Conservation (phyloP, 495 filamentous ascomycete genomes). For the Hypoxylon fragiforme region DNA sequence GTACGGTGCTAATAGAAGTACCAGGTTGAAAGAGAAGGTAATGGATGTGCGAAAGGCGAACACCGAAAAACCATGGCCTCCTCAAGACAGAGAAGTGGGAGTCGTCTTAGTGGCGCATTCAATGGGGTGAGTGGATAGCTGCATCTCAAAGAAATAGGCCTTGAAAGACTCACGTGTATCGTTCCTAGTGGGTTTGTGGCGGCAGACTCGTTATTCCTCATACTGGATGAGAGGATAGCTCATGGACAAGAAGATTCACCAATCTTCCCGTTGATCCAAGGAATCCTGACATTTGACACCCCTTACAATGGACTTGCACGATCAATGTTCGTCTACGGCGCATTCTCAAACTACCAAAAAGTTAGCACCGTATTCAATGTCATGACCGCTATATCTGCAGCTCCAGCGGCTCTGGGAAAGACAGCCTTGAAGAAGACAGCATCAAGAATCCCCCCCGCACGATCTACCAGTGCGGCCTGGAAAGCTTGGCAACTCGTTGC, state of each 20-base stretch:
- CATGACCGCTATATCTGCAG: constrained; percentile 59
- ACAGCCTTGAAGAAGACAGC: constrained; percentile 43
- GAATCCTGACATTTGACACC: constrained; percentile 90
- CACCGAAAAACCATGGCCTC: constrained; percentile 76
- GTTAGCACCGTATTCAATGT: constrained; percentile 75
- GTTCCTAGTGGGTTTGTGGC: constrained; percentile 76
- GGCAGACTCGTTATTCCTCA: constrained; percentile 73
- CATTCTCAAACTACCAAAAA: constrained; percentile 84
- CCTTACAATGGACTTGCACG: constrained; percentile 89
- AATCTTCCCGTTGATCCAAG: constrained; percentile 71
- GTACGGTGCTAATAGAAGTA: too few species aligned
- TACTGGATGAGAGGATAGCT: constrained; percentile 45
- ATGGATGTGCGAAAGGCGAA: constrained; percentile 81
- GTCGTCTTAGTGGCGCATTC: constrained; percentile 86
- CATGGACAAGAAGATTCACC: constrained; percentile 34
- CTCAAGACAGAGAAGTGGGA: constrained; percentile 80
- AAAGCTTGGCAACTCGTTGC: constrained; percentile 80
- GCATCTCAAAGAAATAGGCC: background rate
- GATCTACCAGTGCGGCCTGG: constrained; percentile 43
- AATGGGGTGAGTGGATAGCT: constrained; percentile 73
- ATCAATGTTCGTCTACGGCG: constrained; percentile 85
- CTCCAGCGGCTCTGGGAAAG: constrained; percentile 53
- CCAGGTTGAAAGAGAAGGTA: constrained; percentile 86
- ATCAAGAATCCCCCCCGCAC: constrained; percentile 14
- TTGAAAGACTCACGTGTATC: background rate